Percentiles rank a stretch among this genome's conserved stretches.
These are phyloP conservation scores for Pyrenula aspistea DNA, from an alignment of 495 filamentous ascomycete genomes.

Conservation along the genomic window DNA sequence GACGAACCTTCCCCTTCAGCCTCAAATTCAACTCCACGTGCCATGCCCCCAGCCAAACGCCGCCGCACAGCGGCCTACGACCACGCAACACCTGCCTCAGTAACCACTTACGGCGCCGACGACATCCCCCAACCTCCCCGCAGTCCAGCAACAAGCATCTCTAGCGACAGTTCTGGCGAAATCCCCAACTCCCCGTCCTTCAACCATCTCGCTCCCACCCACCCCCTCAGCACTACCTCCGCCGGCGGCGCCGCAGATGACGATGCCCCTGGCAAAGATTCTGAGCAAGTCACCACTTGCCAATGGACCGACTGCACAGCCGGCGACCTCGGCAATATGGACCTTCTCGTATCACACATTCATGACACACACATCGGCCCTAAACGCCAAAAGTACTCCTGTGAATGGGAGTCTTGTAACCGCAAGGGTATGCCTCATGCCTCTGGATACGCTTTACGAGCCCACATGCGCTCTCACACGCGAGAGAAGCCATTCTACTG, in stretches of 20 bases:
- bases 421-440: constrained; percentile 84
- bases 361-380: constrained; percentile 86
- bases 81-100: constrained; percentile 33
- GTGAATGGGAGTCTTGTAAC: constrained; percentile 85
- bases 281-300: constrained; percentile 81
- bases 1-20: constrained; percentile 27
- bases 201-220: not conserved
- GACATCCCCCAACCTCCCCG: constrained; percentile 24
- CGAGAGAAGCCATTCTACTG: constrained; percentile 98
- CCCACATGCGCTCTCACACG: constrained; percentile 96
- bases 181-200: constrained; percentile 39
- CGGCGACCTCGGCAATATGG: constrained; percentile 84
- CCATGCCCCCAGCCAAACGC: constrained; percentile 38
- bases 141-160: constrained; percentile 49
- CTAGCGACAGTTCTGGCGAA: constrained; percentile 76
- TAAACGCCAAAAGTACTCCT: constrained; percentile 75
- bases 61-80: constrained; percentile 39
- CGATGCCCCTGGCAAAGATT: constrained; percentile 59
- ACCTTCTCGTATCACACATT: constrained; percentile 82
- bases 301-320: constrained; percentile 76
- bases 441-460: constrained; percentile 86
- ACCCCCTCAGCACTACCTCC: constrained; percentile 15
- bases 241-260: constrained; percentile 47
- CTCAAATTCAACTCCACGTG: constrained; percentile 10
- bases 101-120: constrained; percentile 21